Conservation (phyloP, 2,329 filamentous ascomycete genomes). For the Ophiostoma perfectum region DNA sequence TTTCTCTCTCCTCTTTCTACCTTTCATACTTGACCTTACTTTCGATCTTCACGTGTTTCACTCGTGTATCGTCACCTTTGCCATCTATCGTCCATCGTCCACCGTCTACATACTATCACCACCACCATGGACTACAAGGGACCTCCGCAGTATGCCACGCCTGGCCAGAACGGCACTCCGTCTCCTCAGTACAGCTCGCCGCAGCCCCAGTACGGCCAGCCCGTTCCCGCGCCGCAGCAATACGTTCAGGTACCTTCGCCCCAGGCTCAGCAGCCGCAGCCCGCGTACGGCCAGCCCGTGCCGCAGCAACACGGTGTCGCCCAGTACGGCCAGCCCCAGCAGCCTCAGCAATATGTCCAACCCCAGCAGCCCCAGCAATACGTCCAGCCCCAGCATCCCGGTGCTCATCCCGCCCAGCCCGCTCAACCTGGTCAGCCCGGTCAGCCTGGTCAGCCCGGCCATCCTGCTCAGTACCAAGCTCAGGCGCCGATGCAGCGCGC, state of each 20-base stretch:
- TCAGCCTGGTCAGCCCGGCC: slow-evolving; percentile 9
- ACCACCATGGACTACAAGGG: slow-evolving; percentile 29
- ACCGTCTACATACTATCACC: background rate
- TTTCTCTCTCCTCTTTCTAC: background rate
- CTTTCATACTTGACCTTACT: background rate
- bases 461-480: slow-evolving; percentile 19
- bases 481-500: slow-evolving; percentile 23
- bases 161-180: slow-evolving; percentile 14
- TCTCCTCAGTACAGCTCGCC: slow-evolving; percentile 10
- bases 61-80: background rate
- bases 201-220: slow-evolving; percentile 1
- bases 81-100: background rate
- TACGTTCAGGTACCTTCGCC: slow-evolving; percentile 5
- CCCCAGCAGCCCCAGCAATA: slow-evolving; percentile 26
- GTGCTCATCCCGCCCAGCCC: background rate
- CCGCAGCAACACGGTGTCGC: slow-evolving; percentile 15
- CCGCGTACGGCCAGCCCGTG: slow-evolving; percentile 6
- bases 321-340: slow-evolving; percentile 9
- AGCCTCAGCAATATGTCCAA: background rate
- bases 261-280: slow-evolving; percentile 15
- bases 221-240: slow-evolving; percentile 4
- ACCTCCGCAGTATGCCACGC: slow-evolving; percentile 22
- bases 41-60: background rate
- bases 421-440: background rate
- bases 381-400: background rate